phyloP scores from a whole-genome alignment of 257 asterid genomes.

The Cinchona pubescens region DNA sequence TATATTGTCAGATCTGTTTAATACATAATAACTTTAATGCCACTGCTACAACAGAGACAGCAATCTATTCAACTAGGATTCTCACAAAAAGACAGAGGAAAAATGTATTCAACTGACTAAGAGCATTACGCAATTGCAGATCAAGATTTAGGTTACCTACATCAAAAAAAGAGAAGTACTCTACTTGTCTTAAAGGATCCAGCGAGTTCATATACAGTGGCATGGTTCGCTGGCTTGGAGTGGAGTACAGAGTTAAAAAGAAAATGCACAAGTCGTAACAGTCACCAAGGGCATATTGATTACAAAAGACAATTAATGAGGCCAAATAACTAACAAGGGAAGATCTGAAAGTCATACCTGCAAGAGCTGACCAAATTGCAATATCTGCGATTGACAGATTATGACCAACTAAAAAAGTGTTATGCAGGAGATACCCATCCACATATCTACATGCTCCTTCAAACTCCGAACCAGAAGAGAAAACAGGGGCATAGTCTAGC shows the following conservation, averaged over 20 bases:
- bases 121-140: not conserved
- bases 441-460: conserved; percentile 82
- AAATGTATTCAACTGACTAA: not conserved
- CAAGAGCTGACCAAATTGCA: conserved; percentile 84
- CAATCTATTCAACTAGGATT: too few species aligned
- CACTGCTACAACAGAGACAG: too few species aligned
- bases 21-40: not conserved
- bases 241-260: not conserved
- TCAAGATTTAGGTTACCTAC: not conserved
- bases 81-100: too few species aligned
- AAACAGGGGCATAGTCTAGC: conserved; percentile 68
- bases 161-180: not conserved
- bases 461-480: conserved; percentile 81
- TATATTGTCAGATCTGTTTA: not conserved
- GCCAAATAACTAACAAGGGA: too few species aligned
- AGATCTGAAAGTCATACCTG: conserved; percentile 41
- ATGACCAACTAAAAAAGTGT: conserved; percentile 66
- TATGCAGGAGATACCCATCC: conserved; percentile 55
- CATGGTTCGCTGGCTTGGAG: not conserved
- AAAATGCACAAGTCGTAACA: not conserved
- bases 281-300: not conserved
- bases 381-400: conserved; percentile 77
- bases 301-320: not conserved
- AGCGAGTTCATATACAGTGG: too few species aligned
- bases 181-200: not conserved